Evolutionary conservation across 441 rosid genomes (phyloP).

Genomic region (Lepidium campestre): DNA sequence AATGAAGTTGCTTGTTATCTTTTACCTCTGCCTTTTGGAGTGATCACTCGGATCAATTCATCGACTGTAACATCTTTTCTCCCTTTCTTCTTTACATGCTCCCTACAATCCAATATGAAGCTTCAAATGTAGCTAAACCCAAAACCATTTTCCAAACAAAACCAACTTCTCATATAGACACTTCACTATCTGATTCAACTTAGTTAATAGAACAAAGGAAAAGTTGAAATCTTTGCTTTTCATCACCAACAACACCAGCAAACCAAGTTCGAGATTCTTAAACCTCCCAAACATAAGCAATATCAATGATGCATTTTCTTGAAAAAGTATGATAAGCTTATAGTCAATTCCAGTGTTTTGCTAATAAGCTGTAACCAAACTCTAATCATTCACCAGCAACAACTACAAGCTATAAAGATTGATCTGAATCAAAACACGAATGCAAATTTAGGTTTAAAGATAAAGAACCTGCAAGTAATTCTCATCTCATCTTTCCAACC

Average conservation of each 20-base stretch:
- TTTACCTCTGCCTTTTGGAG: conserved; percentile 86
- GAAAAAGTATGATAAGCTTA: background rate
- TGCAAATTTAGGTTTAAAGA: background rate
- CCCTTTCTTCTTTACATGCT: conserved; percentile 70
- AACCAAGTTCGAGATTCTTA: background rate
- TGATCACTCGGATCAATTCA: conserved; percentile 69
- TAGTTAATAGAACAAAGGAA: background rate
- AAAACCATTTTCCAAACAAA: background rate
- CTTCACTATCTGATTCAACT: background rate
- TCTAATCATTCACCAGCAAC: background rate
- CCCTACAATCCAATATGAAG: conserved; percentile 34
- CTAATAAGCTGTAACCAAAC: background rate
- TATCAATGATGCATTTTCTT: background rate
- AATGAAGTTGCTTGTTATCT: background rate
- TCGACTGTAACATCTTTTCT: conserved; percentile 77
- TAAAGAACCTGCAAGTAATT: conserved; percentile 67
- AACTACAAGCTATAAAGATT: background rate
- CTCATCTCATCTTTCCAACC: conserved; percentile 96
- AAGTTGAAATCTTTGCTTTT: background rate
- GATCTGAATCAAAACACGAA: background rate
- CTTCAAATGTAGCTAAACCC: conserved; percentile 1
- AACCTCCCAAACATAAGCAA: background rate
- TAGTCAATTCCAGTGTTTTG: background rate
- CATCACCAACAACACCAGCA: background rate
- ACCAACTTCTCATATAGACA: background rate